These are phyloP conservation scores for Ottelia alismoides DNA, from an alignment of 106 monocot species.

Conservation along the genomic window DNA sequence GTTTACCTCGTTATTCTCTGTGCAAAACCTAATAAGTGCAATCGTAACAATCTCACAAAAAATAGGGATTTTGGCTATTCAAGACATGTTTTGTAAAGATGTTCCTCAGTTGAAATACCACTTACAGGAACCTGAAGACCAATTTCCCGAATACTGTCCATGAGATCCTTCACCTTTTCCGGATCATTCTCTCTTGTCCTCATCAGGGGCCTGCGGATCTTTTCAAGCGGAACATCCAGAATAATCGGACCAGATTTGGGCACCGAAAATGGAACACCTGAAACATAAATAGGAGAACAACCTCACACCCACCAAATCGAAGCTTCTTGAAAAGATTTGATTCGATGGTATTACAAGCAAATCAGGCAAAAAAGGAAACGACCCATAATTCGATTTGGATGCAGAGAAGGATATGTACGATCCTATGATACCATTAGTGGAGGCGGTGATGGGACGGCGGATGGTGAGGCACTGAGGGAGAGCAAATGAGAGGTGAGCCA, in stretches of 20 bases:
- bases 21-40: no score
- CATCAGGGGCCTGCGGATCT: slow-evolving; percentile 82
- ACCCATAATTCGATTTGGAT: background rate
- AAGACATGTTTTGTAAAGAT: no score
- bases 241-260: slow-evolving; percentile 60
- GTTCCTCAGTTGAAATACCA: no score
- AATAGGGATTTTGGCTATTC: no score
- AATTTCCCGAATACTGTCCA: slow-evolving; percentile 78
- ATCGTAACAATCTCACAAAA: no score
- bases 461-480: background rate
- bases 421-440: slow-evolving; percentile 33
- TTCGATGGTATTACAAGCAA: background rate
- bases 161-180: slow-evolving; percentile 78
- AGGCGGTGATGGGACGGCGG: slow-evolving; percentile 18
- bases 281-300: slow-evolving; percentile 1
- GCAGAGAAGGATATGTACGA: background rate
- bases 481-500: background rate
- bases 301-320: background rate
- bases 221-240: slow-evolving; percentile 69
- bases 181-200: slow-evolving; percentile 74
- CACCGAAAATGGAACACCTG: slow-evolving; percentile 66
- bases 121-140: slow-evolving; percentile 90
- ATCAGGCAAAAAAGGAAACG: background rate
- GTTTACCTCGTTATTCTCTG: no score
- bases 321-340: background rate